phyloP scores from a whole-genome alignment of 2,329 filamentous ascomycete genomes.

The Fusarium chlamydosporum region DNA sequence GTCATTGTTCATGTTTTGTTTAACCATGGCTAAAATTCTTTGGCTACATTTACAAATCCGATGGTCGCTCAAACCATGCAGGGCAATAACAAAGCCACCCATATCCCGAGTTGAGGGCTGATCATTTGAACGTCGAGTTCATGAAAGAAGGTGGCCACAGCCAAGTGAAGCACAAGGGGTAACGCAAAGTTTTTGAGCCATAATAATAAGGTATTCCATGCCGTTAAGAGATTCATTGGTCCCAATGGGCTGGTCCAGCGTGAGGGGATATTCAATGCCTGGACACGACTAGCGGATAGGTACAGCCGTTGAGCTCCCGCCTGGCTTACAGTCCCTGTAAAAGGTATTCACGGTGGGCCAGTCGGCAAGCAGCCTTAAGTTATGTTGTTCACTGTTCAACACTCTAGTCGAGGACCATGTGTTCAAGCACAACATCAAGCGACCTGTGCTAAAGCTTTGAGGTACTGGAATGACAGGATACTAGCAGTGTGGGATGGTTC shows the following conservation, averaged over 20 bases:
- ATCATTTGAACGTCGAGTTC: constrained; percentile 3
- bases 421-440: constrained; percentile 6
- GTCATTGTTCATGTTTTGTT: constrained; percentile 12
- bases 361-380: constrained; percentile 22
- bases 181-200: constrained; percentile 5
- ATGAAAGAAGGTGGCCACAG: neutral
- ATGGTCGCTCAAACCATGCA: constrained; percentile 21
- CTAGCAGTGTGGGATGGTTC: neutral
- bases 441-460: constrained; percentile 2
- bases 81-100: constrained; percentile 7
- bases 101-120: constrained; percentile 1
- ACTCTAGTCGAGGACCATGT: neutral
- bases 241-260: constrained; percentile 25
- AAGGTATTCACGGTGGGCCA: constrained; percentile 4
- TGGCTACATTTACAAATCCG: neutral
- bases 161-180: constrained; percentile 5
- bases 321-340: constrained; percentile 1
- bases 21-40: neutral
- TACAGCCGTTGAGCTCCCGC: constrained; percentile 23
- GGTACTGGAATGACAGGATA: constrained; percentile 10
- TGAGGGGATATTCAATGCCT: constrained; percentile 2
- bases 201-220: neutral
- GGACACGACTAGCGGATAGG: constrained; percentile 20
- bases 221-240: constrained; percentile 25
- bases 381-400: neutral